Evolutionary conservation across 2,329 filamentous ascomycete species (phyloP).

Genomic region (Pseudogymnoascus sp.): DNA sequence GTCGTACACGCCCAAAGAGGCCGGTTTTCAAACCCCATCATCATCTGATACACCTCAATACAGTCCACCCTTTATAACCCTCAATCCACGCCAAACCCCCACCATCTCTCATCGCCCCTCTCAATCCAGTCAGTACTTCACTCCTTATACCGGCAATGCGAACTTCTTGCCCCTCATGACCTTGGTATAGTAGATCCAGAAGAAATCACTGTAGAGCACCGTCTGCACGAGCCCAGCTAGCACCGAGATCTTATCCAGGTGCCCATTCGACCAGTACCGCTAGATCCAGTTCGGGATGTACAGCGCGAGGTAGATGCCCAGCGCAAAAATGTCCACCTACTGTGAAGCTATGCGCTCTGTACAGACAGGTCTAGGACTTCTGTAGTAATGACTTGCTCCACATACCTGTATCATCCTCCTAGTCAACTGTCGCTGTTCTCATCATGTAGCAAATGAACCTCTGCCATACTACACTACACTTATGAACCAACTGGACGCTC

Average conservation of each 20-base stretch:
- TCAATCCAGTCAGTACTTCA: not conserved
- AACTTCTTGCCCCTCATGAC: slow-evolving; percentile 84
- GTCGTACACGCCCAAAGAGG: not conserved
- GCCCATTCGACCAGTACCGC: slow-evolving; percentile 70
- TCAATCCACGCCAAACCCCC: not conserved
- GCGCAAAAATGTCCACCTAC: slow-evolving; percentile 88
- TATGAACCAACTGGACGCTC: no score
- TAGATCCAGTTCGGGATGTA: slow-evolving; percentile 99
- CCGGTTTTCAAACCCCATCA: not conserved
- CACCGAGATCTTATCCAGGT: slow-evolving; percentile 81
- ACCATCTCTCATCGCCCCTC: not conserved
- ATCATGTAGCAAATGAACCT: no score
- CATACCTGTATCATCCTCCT: no score
- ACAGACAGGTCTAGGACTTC: no score
- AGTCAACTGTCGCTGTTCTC: no score
- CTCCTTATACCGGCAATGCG: slow-evolving; percentile 64
- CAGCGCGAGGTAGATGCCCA: slow-evolving; percentile 82
- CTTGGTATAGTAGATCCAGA: slow-evolving; percentile 99
- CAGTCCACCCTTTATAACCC: not conserved
- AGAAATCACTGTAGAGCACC: slow-evolving; percentile 95
- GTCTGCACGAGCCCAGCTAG: slow-evolving; percentile 89
- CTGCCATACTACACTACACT: no score
- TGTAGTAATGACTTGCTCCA: no score
- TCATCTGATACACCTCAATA: not conserved
- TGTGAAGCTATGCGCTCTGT: no score